Evolutionary conservation across 331 rosid genomes (phyloP).

Genomic region (Quercus tomentella): DNA sequence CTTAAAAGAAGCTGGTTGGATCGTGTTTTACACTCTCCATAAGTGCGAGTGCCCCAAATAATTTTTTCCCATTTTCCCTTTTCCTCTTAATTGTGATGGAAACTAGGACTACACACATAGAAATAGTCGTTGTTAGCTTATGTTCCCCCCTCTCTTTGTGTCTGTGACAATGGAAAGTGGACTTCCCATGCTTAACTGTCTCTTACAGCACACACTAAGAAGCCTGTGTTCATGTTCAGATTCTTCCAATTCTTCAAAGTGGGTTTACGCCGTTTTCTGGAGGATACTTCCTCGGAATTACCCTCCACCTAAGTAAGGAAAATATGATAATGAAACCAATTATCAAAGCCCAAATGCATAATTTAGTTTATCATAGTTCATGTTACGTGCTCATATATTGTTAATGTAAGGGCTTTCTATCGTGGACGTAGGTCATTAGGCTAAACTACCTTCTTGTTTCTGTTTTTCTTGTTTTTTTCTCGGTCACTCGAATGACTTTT

Average conservation of each 20-base stretch:
- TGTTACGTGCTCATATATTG: neutral
- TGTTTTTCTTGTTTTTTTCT: no score
- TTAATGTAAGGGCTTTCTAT: neutral
- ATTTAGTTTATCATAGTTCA: neutral
- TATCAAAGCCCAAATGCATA: neutral
- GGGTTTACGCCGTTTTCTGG: conserved; percentile 92
- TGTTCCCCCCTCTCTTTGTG: neutral
- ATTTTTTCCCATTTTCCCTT: neutral
- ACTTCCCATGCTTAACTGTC: conserved; percentile 64
- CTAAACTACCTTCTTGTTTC: no score
- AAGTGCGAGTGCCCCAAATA: conserved; percentile 6
- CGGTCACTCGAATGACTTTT: no score
- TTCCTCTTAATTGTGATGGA: conserved; percentile 11
- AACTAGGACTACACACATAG: neutral
- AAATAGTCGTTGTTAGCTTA: neutral
- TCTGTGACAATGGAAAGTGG: conserved; percentile 59
- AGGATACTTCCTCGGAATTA: conserved; percentile 74
- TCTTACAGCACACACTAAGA: conserved; percentile 72
- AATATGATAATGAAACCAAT: conserved; percentile 9
- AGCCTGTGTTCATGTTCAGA: conserved; percentile 50
- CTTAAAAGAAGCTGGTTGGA: conserved; percentile 11
- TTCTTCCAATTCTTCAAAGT: conserved; percentile 59
- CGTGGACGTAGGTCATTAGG: no score
- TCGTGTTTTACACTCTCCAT: conserved; percentile 24
- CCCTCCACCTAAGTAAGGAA: conserved; percentile 81